Evolutionary conservation across 805 yeast genomes (phyloP), one percentile per base, ranked within the genome.

Genomic region (Teunomyces atbi): DNA sequence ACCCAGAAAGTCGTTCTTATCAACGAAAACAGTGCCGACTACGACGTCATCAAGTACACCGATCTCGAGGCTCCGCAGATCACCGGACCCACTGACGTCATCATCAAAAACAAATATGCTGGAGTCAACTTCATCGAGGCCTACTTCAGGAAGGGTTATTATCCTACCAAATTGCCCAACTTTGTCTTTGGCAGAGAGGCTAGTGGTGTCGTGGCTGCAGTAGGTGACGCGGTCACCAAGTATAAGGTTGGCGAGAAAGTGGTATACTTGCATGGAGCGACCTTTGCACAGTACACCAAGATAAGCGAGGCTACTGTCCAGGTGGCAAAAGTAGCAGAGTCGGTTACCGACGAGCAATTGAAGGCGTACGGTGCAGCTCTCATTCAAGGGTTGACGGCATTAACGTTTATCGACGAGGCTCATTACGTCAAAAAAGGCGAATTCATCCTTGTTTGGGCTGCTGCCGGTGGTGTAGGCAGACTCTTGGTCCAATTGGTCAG

Each of bases 391-490:
- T 69, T 90, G 51, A 91, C 97, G 5, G 94, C 92, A 1, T 65
- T 86, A 56, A 78, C 92, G 1, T 81, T 91, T 48, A 68, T 81
- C 40, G 68, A 74, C 30, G 89, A 86, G 51, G 79, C 94, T 1
- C 81, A 86, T 59, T 58, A 73, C 1, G 86, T 88, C 33, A 62
- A 87, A 55, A 70, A 77, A 60, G 91, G 82, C 44, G 97, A 92
- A 48, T 76, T 66, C 54, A 77, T 86, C 37, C 73, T 91, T 40
- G 83, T 89, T 20, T 89, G 90, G 71, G 97, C 97, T 3, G 96
- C 96, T 6, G 97, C 97, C 2, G 98, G 97, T 39, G 97, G 97
- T 46, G 92, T 88, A 42, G 98, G 98, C 4, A 75, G 79, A 43
- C 54, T 88, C 15, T 68, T 89, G 45, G 71, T 75, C 42, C 96